Base-by-base conservation (phyloP, 192 early-diverging fungal genomes). In the Podila minutissima region DNA sequence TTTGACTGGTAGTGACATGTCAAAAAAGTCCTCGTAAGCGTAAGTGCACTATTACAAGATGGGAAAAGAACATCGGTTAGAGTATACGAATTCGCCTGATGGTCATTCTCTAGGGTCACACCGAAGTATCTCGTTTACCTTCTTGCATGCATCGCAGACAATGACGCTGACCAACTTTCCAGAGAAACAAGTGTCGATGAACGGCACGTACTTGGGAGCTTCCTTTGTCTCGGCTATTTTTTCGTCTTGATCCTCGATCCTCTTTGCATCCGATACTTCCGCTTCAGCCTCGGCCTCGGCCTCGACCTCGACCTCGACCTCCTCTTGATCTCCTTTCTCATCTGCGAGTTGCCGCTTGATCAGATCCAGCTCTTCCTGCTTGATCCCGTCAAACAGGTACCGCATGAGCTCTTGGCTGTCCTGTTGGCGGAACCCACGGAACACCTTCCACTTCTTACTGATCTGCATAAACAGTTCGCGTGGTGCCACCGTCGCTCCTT, bases 401-500 rank as follows among this genome's bases (percentile, higher is more conserved):
- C 92, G 84, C 75, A 93, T 78, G 28, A 93, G 74, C 72, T 93
- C 92, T 51, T 93, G 92, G 37, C 86, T 86, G 68, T 93, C 92
- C 70, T 93, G 92, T 78, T 93, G 92, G 5, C 82, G 60, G 64
- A 83, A 86, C 22, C 74, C 75, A 6, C 82, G 83, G 67, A 93
- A 93, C 20, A 88, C 72, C 20, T 74, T 63, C 86, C 88, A 93
- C 32, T 85, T 86, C 26, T 37, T 71, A 26, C 73, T 62, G 11
- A 92, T 71, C 38, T 76, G 65, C 1, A 71, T 74, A 75, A 92
- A 92, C 33, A 93, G 65, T 2, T 87, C 68, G 13, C 58, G 51
- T 4, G 92, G 92, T 26, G 81, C 75, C 20, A 93, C 68, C 11
- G 74, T 62, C 11, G 32, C 60, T 20, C 59, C 64, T n/a, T 81